Conservation (phyloP, 2,329 filamentous ascomycete species). For the Sodiomyces alkalinus region DNA sequence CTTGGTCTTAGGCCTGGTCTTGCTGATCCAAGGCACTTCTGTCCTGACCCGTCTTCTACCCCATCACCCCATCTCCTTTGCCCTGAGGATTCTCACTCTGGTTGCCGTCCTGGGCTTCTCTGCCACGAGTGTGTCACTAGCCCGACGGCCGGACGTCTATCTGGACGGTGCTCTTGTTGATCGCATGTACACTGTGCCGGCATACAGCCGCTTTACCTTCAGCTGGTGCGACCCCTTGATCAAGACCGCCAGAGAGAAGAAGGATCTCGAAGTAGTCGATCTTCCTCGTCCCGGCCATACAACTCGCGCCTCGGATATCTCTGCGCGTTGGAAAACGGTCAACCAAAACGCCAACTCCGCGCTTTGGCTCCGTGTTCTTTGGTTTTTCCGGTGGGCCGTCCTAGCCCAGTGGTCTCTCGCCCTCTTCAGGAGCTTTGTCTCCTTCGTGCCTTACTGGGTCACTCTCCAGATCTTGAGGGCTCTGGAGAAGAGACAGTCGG, state of each 20-base stretch:
- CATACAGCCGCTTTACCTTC: conserved; percentile 48
- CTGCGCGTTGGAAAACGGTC: conserved; percentile 30
- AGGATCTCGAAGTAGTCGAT: conserved; percentile 44
- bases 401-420: conserved; percentile 44
- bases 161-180: conserved; percentile 45
- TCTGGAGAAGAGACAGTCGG: conserved; percentile 39
- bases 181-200: conserved; percentile 42
- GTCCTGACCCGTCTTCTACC: conserved; percentile 19
- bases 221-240: conserved; percentile 46
- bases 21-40: conserved; percentile 28
- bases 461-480: conserved; percentile 49
- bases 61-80: conserved; percentile 19
- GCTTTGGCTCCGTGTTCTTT: conserved; percentile 45
- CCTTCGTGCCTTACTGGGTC: conserved; percentile 55
- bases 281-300: conserved; percentile 44
- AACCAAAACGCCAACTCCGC: conserved; percentile 15
- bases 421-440: conserved; percentile 37
- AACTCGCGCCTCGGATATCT: conserved; percentile 34
- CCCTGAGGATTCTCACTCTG: conserved; percentile 33
- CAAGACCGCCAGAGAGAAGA: conserved; percentile 36
- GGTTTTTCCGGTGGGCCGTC: conserved; percentile 40
- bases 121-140: conserved; percentile 37
- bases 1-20: conserved; percentile 24
- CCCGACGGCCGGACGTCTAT: conserved; percentile 53
- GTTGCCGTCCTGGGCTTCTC: conserved; percentile 26